Conservation (phyloP, 139 green algal species). For the Closterium sp. region DNA sequence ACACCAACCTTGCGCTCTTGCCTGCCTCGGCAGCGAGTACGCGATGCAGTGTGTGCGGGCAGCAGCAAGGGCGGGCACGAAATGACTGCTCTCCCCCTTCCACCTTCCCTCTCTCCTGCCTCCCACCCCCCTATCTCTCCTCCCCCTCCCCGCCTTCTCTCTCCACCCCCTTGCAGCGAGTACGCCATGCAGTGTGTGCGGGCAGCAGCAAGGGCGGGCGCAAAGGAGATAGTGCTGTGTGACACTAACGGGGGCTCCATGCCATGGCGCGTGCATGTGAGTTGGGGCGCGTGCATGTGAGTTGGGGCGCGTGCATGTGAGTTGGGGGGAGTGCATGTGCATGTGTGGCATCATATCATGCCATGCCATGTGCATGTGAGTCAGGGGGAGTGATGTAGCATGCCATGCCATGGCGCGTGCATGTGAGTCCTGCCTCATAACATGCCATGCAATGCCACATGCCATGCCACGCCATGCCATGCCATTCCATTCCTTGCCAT, state of each 20-base stretch:
- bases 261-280: slow-evolving; percentile 55
- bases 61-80: slow-evolving; percentile 48
- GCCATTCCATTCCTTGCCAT: no score
- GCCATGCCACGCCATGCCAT: background rate
- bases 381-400: background rate
- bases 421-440: slow-evolving; percentile 48
- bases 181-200: slow-evolving; percentile 48
- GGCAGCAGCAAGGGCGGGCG: slow-evolving; percentile 47
- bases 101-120: background rate
- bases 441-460: slow-evolving; percentile 26
- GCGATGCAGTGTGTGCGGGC: slow-evolving; percentile 37
- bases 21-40: slow-evolving; percentile 42
- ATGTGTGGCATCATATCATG: slow-evolving; percentile 23
- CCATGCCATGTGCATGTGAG: slow-evolving; percentile 52
- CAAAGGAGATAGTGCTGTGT: slow-evolving; percentile 52
- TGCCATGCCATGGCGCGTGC: slow-evolving; percentile 14
- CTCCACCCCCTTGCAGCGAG: slow-evolving; percentile 16
- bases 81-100: background rate
- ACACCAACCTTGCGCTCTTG: background rate
- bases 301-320: slow-evolving; percentile 52
- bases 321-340: no score
- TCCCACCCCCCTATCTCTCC: background rate
- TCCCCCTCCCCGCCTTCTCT: background rate
- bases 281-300: slow-evolving; percentile 13
- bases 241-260: slow-evolving; percentile 59